Conservation (phyloP, 2,329 filamentous ascomycete genomes). For the Aspergillus transmontanensis region DNA sequence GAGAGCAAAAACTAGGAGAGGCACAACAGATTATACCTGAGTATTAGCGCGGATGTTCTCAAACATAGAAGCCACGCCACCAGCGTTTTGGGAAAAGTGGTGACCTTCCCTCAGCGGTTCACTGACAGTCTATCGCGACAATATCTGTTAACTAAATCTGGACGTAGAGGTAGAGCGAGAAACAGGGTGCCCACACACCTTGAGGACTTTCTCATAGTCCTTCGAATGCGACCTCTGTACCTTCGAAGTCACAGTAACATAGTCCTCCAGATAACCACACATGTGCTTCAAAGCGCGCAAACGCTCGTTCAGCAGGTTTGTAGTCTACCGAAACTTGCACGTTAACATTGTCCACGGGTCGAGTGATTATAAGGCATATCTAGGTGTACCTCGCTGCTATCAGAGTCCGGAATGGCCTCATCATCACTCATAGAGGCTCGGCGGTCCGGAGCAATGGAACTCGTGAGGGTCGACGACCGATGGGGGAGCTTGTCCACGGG, state of each 20-base stretch:
- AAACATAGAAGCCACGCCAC: slow-evolving; percentile 85
- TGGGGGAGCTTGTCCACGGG: slow-evolving; percentile 36
- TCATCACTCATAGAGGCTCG: slow-evolving; percentile 42
- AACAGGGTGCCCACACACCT: slow-evolving; percentile 54
- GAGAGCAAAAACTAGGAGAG: not conserved
- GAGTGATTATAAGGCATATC: too few species aligned
- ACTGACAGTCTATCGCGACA: slow-evolving; percentile 67
- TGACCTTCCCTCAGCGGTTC: slow-evolving; percentile 84
- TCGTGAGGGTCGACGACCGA: slow-evolving; percentile 37
- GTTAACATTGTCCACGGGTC: not conserved
- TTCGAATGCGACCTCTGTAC: slow-evolving; percentile 81
- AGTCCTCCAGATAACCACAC: slow-evolving; percentile 87
- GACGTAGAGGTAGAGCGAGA: not conserved
- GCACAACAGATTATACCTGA: slow-evolving; percentile 54
- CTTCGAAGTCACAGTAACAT: slow-evolving; percentile 82
- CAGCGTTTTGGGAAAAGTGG: slow-evolving; percentile 89
- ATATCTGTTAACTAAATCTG: slow-evolving; percentile 8
- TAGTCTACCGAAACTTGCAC: slow-evolving; percentile 55
- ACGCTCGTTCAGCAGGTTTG: slow-evolving; percentile 81
- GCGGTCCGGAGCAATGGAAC: slow-evolving; percentile 31
- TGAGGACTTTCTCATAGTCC: slow-evolving; percentile 92
- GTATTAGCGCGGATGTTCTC: slow-evolving; percentile 94
- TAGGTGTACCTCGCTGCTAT: slow-evolving; percentile 42
- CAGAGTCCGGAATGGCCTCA: slow-evolving; percentile 43
- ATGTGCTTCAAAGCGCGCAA: slow-evolving; percentile 96